Percentiles rank a stretch among this genome's conserved stretches.
Evolutionary conservation across 106 monocot species (phyloP).

Genomic region (Triglochin maritima): DNA sequence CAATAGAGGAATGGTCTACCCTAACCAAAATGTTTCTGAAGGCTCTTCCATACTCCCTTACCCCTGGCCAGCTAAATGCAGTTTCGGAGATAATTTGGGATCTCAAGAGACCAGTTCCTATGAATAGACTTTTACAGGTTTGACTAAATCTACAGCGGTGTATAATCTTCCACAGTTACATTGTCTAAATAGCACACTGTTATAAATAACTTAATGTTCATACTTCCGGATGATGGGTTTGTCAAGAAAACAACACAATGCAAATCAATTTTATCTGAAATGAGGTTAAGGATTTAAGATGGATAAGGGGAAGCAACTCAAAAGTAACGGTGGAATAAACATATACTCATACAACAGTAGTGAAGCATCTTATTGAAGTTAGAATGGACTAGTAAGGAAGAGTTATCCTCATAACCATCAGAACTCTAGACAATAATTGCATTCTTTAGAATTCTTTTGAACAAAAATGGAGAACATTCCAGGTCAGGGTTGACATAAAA

Average conservation of each 20-base stretch:
- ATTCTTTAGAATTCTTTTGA: no score
- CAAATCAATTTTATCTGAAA: no score
- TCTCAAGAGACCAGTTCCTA: constrained; percentile 82
- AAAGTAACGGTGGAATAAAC: no score
- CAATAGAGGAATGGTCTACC: constrained; percentile 52
- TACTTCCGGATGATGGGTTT: not conserved
- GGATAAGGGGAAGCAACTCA: no score
- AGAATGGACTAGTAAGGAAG: no score
- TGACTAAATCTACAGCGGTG: not conserved
- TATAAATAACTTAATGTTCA: not conserved
- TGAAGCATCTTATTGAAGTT: no score
- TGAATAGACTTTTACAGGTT: constrained; percentile 97
- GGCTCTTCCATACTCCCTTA: constrained; percentile 81
- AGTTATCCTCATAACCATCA: no score
- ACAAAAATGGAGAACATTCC: no score
- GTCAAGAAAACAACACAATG: not conserved
- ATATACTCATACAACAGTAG: no score
- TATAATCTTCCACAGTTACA: not conserved
- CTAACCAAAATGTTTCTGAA: constrained; percentile 57
- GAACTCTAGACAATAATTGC: no score
- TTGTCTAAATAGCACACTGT: not conserved
- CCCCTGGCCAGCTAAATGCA: constrained; percentile 79
- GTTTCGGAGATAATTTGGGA: constrained; percentile 96
- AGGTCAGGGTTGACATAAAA: no score
- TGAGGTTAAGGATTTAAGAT: no score